Evolutionary conservation across 345 rosid species (phyloP).

Genomic region (Pistacia integerrima): DNA sequence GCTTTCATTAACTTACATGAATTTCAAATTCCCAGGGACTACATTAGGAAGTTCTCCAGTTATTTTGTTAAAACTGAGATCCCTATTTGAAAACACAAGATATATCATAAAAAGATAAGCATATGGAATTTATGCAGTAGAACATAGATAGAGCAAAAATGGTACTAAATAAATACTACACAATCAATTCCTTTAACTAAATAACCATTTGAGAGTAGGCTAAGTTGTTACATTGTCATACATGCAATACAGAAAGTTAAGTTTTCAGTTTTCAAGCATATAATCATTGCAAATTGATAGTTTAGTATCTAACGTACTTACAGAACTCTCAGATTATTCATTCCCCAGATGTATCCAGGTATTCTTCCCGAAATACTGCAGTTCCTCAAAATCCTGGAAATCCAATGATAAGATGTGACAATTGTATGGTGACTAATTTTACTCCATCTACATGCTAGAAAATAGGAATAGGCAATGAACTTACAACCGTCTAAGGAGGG

Average conservation of each 20-base stretch:
- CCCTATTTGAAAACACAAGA: slow-evolving; percentile 22
- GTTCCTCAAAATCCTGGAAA: slow-evolving; percentile 38
- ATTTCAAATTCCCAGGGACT: not conserved
- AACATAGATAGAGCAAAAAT: too few relatives aligned
- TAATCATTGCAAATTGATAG: not conserved
- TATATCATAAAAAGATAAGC: not conserved
- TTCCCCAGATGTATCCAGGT: slow-evolving; percentile 35
- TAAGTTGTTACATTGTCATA: not conserved
- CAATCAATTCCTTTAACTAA: not conserved
- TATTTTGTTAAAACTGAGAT: slow-evolving; percentile 35
- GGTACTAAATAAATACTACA: too few relatives aligned
- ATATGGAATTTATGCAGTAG: not conserved
- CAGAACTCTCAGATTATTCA: slow-evolving; percentile 24
- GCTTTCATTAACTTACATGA: slow-evolving; percentile 23
- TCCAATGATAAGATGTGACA: not conserved
- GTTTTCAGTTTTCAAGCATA: not conserved
- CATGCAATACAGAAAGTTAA: not conserved
- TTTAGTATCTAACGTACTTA: slow-evolving; percentile 21
- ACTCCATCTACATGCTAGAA: not conserved
- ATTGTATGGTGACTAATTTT: not conserved
- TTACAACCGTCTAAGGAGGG: slow-evolving; percentile 30
- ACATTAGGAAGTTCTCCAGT: slow-evolving; percentile 21
- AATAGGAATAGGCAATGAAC: not conserved
- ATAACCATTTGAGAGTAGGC: not conserved
- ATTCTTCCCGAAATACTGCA: slow-evolving; percentile 38